Conservation (phyloP, 1,139 yeast species). For the Lodderomyces elongisporus region DNA sequence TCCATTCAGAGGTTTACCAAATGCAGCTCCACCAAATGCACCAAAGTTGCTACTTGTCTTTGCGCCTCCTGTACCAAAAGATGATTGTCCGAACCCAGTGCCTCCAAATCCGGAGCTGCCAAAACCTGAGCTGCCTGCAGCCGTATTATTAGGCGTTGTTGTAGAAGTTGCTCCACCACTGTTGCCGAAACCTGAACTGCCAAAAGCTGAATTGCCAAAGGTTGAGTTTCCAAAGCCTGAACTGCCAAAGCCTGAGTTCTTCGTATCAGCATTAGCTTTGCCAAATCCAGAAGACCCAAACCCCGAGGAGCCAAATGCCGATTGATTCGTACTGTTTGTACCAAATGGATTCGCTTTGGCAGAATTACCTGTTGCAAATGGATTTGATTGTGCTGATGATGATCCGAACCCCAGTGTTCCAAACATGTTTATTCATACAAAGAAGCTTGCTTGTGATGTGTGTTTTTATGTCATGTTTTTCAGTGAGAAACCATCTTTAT, state of each 20-base stretch:
- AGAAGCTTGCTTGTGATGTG: no score
- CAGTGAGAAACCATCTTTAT: no score
- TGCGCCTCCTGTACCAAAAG: conserved; percentile 8
- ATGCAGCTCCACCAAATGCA: conserved; percentile 4
- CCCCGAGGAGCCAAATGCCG: conserved; percentile 3
- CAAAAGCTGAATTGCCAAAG: conserved; percentile 4
- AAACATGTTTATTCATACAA: conserved; percentile 5
- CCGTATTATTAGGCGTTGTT: no score
- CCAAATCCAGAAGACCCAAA: conserved; percentile 7
- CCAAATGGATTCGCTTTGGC: conserved; percentile 11
- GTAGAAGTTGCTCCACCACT: conserved; percentile 5
- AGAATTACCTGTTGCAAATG: conserved; percentile 9
- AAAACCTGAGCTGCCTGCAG: conserved; percentile 15
- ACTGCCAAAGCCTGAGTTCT: conserved; percentile 10
- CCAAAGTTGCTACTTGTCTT: conserved; percentile 3
- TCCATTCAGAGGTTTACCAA: no score
- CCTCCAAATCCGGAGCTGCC: conserved; percentile 8
- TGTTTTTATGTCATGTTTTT: no score
- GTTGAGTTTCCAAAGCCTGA: conserved; percentile 10
- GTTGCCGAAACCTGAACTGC: conserved; percentile 4
- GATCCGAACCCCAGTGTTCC: conserved; percentile 19
- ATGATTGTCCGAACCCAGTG: conserved; percentile 11
- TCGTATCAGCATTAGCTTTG: conserved; percentile 6
- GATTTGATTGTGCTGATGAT: conserved; percentile 10
- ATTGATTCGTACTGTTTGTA: conserved; percentile 2